Evolutionary conservation across 176 grass and related monocot genomes (phyloP).

Genomic region (Hsuehochloa calcarea): DNA sequence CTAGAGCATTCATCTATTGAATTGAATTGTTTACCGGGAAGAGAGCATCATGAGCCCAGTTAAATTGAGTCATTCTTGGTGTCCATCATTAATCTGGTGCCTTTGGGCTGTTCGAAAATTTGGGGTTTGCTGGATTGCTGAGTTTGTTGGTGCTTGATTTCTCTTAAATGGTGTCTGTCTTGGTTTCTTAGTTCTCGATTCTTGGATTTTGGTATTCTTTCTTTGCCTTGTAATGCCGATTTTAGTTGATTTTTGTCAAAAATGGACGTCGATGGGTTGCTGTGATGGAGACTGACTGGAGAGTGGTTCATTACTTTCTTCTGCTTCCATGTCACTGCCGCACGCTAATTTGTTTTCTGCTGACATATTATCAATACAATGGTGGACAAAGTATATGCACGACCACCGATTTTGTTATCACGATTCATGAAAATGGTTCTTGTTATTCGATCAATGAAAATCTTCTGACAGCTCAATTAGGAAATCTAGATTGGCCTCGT

Average conservation of each 20-base stretch:
- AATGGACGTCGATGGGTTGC: not conserved
- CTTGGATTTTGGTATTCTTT: not conserved
- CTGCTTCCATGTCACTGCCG: not conserved
- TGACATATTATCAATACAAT: too few relatives aligned
- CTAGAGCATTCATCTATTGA: conserved; percentile 18
- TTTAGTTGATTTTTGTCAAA: not conserved
- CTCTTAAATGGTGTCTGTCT: not conserved
- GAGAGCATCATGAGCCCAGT: not conserved
- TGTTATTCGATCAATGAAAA: conserved; percentile 11
- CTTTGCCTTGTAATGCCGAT: not conserved
- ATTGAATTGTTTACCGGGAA: conserved; percentile 4
- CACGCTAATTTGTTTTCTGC: too few relatives aligned
- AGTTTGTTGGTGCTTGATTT: not conserved
- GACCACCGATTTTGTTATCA: not conserved
- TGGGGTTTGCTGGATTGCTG: not conserved
- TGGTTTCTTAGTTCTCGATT: not conserved
- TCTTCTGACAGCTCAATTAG: conserved; percentile 26
- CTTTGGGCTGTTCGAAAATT: not conserved
- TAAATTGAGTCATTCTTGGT: conserved; percentile 8
- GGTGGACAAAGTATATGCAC: too few relatives aligned
- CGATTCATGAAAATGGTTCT: not conserved
- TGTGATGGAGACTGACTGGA: not conserved
- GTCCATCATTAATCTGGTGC: conserved; percentile 6
- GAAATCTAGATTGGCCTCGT: conserved; percentile 68
- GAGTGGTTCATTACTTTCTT: not conserved